Evolutionary conservation across 2,329 filamentous ascomycete genomes (phyloP).

Genomic region (Aspergillus quadricinctus): DNA sequence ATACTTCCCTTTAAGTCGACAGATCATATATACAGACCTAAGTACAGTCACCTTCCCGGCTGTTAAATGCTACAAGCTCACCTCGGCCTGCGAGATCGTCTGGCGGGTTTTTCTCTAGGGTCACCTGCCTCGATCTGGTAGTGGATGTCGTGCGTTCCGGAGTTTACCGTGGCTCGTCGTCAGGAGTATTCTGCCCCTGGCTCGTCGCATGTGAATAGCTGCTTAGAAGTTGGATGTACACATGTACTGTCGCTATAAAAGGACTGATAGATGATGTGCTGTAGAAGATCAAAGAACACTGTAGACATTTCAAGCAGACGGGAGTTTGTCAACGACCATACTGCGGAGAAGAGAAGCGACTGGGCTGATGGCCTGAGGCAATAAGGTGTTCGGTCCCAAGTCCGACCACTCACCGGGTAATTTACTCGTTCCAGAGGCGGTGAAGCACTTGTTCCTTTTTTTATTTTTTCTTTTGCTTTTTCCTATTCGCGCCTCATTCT

Average conservation of each 20-base stretch:
- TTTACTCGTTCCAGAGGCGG: slow-evolving; percentile 7
- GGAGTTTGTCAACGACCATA: background rate
- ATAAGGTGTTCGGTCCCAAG: background rate
- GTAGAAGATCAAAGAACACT: background rate
- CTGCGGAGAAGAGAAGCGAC: slow-evolving; percentile 5
- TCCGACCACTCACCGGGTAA: slow-evolving; percentile 9
- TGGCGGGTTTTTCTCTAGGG: background rate
- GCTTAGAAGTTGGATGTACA: background rate
- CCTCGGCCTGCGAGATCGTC: background rate
- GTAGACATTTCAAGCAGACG: background rate
- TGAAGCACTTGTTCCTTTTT: slow-evolving; percentile 1
- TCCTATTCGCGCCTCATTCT: slow-evolving; percentile 2
- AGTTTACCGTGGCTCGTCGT: background rate
- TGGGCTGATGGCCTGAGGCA: background rate
- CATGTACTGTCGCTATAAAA: background rate
- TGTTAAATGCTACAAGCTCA: background rate
- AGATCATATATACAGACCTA: background rate
- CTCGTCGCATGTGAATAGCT: background rate
- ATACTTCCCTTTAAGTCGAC: background rate
- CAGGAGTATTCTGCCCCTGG: background rate
- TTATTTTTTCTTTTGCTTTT: background rate
- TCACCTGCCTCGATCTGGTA: background rate
- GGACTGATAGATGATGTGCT: background rate
- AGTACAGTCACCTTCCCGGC: background rate
- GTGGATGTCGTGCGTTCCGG: background rate